These are phyloP conservation scores for Fusarium denticulatum DNA, from an alignment of 2,329 filamentous ascomycete species.

Conservation along the genomic window DNA sequence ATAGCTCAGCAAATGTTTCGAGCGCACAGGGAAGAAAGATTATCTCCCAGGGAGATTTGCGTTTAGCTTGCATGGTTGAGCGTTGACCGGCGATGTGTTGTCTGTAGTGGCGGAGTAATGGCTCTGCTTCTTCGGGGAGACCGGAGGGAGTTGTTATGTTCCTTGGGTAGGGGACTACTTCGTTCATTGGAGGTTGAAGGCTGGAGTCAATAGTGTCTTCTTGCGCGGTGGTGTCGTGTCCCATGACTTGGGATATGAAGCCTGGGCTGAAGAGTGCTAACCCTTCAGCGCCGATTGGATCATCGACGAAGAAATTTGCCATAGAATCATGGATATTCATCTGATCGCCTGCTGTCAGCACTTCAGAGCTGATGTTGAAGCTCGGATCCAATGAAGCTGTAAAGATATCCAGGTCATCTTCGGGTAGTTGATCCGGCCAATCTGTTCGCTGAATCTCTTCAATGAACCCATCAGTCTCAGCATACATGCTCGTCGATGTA, in stretches of 20 bases:
- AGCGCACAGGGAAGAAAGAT: conserved; percentile 55
- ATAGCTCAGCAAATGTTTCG: conserved; percentile 53
- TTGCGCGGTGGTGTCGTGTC: background rate
- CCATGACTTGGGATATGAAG: conserved; percentile 39
- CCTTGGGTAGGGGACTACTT: background rate
- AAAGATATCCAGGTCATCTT: conserved; percentile 36
- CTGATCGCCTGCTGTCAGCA: background rate
- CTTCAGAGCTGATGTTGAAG: conserved; percentile 8
- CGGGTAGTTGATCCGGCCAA: conserved; percentile 35
- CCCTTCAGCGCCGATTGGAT: conserved; percentile 34
- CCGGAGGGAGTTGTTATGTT: background rate
- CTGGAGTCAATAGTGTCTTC: background rate
- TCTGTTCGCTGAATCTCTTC: conserved; percentile 37
- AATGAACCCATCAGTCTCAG: conserved; percentile 29
- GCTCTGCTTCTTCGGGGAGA: conserved; percentile 38
- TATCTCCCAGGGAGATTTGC: conserved; percentile 56
- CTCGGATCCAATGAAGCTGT: conserved; percentile 23
- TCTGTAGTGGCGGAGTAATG: conserved; percentile 45
- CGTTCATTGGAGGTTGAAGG: background rate
- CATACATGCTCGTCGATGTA: conserved; percentile 17
- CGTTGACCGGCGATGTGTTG: conserved; percentile 42
- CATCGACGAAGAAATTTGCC: conserved; percentile 31
- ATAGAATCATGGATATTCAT: conserved; percentile 24
- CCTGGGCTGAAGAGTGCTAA: conserved; percentile 35
- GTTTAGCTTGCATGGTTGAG: conserved; percentile 41